Evolutionary conservation across 345 rosid genomes (phyloP), one percentile per base, ranked within the genome.

Genomic region (Eutrema japonicum): DNA sequence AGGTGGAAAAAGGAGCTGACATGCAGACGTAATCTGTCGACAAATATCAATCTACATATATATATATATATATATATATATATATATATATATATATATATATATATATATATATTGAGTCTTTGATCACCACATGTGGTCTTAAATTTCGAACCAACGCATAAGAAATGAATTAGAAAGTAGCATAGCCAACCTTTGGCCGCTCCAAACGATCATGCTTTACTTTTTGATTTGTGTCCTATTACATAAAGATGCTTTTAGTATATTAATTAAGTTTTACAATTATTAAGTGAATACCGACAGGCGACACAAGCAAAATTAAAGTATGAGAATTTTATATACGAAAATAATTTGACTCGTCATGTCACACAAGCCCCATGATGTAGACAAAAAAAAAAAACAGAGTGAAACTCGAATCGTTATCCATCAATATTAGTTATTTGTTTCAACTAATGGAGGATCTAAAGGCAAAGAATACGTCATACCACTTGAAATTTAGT

Each of bases 371-470:
- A 63, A 45, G 57, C 70, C 74, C 78, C 74, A 75, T 70, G 43
- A 68, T 69, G 14, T 64, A 7, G 38, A 18, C 27, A 37, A 5
- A 45, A 45, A 10, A 12, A 41, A 40, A 50, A 32, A 41, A 30
- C 0, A 51, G 59, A 78, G 73, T 74, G 78, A 74, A 74, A 62
- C 69, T 76, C 51, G 82, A 83, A 83, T 86, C 91, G 84, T 82
- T 82, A 82, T 83, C 89, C 86, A 90, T 86, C 73, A 66, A 74
- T 78, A 64, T 66, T 80, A 77, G 61, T 72, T 83, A 63, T 76
- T 75, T 46, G 59, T 61, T 77, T 77, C 72, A 71, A 75, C 76
- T 78, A 84, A 84, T 81, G 83, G 83, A 78, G 84, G 80, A 83
- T 80, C 89, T 80, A 84, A 78, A 75, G 79, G 68, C 52, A 52